Evolutionary conservation across 2,329 filamentous ascomycete species (phyloP).

Genomic region (Fonsecaea nubica): DNA sequence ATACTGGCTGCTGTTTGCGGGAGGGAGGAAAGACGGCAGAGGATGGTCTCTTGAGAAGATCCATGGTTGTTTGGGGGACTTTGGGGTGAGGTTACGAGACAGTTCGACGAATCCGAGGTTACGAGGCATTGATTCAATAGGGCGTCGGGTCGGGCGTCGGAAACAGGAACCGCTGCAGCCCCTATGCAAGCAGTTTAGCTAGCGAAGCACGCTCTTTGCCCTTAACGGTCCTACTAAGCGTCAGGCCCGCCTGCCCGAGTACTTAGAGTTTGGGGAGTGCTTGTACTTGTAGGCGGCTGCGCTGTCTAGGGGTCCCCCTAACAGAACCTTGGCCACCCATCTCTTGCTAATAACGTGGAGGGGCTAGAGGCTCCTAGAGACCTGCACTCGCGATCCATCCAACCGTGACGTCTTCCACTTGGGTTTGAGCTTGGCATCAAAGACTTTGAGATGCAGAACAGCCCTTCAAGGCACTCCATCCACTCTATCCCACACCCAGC

Average conservation of each 20-base stretch:
- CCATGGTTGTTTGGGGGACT: background rate
- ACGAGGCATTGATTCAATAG: background rate
- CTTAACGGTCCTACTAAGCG: background rate
- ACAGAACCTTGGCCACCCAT: background rate
- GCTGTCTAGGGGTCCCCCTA: background rate
- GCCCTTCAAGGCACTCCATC: background rate
- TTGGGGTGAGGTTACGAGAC: slow-evolving; percentile 2
- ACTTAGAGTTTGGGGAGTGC: background rate
- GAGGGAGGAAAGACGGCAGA: background rate
- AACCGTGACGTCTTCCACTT: slow-evolving; percentile 1
- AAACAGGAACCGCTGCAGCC: background rate
- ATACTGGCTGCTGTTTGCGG: background rate
- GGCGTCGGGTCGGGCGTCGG: background rate
- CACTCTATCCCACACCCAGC: background rate
- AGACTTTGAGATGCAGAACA: background rate
- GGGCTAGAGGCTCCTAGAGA: background rate
- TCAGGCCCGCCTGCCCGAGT: background rate
- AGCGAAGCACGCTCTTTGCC: background rate
- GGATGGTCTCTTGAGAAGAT: background rate
- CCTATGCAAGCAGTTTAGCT: background rate
- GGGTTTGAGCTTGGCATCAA: background rate
- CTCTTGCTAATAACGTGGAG: background rate
- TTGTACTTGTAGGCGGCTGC: background rate
- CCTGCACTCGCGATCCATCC: background rate
- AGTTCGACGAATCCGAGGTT: slow-evolving; percentile 1